Evolutionary conservation across 441 rosid genomes (phyloP).

Genomic region (Aquilaria agallochum): DNA sequence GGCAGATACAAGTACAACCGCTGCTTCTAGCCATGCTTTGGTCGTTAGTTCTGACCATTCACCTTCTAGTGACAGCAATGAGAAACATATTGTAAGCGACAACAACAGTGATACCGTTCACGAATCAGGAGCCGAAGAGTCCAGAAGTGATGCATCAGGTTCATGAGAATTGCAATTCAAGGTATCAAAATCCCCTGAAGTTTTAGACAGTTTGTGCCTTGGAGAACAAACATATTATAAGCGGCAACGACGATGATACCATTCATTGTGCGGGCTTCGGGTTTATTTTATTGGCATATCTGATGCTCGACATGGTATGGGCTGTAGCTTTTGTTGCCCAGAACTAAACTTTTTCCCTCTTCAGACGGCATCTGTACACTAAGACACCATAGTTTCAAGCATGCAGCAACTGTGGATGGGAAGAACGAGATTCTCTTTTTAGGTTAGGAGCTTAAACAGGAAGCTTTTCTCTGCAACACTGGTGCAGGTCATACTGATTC

Average conservation of each 20-base stretch:
- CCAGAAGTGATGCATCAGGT: slow-evolving; percentile 16
- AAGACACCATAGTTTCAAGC: slow-evolving; percentile 5
- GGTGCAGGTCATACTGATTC: slow-evolving; percentile 1
- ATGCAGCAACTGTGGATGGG: slow-evolving; percentile 24
- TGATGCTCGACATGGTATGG: neutral
- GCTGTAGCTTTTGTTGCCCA: neutral
- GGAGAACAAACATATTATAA: slow-evolving; percentile 2
- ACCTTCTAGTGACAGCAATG: slow-evolving; percentile 17
- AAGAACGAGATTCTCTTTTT: slow-evolving; percentile 5
- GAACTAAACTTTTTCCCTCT: neutral
- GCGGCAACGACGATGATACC: no score
- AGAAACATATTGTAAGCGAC: slow-evolving; percentile 8
- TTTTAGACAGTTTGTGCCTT: slow-evolving; percentile 12
- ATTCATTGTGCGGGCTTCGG: no score
- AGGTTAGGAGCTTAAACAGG: slow-evolving; percentile 5
- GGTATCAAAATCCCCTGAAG: neutral
- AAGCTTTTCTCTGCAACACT: neutral
- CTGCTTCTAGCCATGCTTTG: slow-evolving; percentile 31
- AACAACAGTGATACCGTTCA: slow-evolving; percentile 17
- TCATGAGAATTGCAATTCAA: slow-evolving; percentile 8
- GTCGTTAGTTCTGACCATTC: slow-evolving; percentile 36
- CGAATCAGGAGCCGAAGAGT: slow-evolving; percentile 16
- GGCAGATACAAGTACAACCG: slow-evolving; percentile 29
- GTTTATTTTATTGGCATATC: neutral
- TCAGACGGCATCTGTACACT: slow-evolving; percentile 5